A percentile compares a stretch with the other conserved stretches of the same genome.
phyloP scores from a whole-genome alignment of 2,329 filamentous ascomycete genomes.

The Drechslerella dactyloides region DNA sequence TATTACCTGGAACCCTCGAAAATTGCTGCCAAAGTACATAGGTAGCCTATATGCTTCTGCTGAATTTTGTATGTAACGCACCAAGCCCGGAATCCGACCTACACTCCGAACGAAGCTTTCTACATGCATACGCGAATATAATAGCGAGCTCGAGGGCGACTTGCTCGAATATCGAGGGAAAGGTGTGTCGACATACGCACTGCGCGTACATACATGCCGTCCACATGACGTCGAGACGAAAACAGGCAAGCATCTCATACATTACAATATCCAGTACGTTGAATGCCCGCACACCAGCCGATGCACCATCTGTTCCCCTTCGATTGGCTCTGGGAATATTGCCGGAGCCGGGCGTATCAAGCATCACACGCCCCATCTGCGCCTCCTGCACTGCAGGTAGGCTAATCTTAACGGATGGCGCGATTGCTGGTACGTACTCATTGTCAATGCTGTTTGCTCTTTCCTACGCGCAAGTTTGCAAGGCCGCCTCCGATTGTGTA shows the following conservation, averaged over 20 bases:
- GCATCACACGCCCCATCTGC: slow-evolving; percentile 31
- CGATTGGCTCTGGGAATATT: slow-evolving; percentile 46
- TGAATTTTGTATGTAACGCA: too few relatives aligned
- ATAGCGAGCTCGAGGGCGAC: too few relatives aligned
- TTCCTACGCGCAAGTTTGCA: background rate
- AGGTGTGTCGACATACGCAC: too few relatives aligned
- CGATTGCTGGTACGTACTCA: background rate
- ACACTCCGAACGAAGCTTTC: too few relatives aligned
- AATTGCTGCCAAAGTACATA: background rate
- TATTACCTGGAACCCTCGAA: background rate
- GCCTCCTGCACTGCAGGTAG: slow-evolving; percentile 17
- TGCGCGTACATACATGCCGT: slow-evolving; percentile 2
- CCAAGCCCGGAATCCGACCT: too few relatives aligned
- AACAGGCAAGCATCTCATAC: slow-evolving; percentile 38
- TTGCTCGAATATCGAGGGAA: too few relatives aligned
- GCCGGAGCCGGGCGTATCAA: slow-evolving; percentile 26
- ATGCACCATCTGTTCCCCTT: slow-evolving; percentile 44
- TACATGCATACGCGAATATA: too few relatives aligned
- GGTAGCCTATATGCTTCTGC: too few relatives aligned
- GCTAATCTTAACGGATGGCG: slow-evolving; percentile 26
- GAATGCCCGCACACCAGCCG: background rate
- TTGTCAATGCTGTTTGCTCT: background rate
- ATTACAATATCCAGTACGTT: background rate
- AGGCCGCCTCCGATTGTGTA: background rate
- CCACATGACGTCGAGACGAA: slow-evolving; percentile 48